A percentile compares a stretch with the other conserved stretches of the same genome.
Conservation (phyloP, 176 grass and related monocot genomes). For the Rhynchospora tenuis region DNA sequence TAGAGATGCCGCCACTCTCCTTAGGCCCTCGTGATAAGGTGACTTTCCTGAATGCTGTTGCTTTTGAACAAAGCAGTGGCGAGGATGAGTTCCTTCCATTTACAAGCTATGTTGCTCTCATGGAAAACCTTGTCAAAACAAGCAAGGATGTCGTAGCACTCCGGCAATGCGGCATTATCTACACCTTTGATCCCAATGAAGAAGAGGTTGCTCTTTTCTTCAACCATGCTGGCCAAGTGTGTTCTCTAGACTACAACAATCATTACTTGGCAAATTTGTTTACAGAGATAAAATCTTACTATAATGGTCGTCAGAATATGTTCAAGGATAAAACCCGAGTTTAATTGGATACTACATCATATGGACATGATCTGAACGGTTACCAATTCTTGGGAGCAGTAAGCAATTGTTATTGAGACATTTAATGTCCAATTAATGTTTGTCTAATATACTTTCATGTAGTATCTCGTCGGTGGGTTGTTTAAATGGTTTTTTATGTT, state of each 20-base stretch:
- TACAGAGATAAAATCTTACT: neutral
- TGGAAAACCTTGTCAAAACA: constrained; percentile 21
- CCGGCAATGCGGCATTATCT: neutral
- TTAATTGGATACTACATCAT: neutral
- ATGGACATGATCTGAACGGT: neutral
- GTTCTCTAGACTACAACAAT: neutral
- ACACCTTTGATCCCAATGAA: constrained; percentile 4
- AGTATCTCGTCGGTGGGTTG: neutral
- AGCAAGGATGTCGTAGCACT: neutral
- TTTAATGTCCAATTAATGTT: neutral
- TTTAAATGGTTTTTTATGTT: no score
- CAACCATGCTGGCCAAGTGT: neutral
- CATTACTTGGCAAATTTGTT: constrained; percentile 6
- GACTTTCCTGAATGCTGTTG: constrained; percentile 3
- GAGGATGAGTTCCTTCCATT: neutral
- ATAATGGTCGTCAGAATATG: neutral
- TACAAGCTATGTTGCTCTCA: neutral
- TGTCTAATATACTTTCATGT: neutral
- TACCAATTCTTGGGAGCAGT: neutral
- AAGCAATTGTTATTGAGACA: neutral
- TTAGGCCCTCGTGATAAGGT: neutral
- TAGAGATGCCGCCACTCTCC: constrained; percentile 6
- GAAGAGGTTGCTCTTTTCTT: constrained; percentile 15
- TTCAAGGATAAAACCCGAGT: neutral
- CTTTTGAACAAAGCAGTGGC: constrained; percentile 13